Evolutionary conservation across 148 eudicot genomes (phyloP), one percentile per base, ranked within the genome.

Genomic region (Cornus kousa): DNA sequence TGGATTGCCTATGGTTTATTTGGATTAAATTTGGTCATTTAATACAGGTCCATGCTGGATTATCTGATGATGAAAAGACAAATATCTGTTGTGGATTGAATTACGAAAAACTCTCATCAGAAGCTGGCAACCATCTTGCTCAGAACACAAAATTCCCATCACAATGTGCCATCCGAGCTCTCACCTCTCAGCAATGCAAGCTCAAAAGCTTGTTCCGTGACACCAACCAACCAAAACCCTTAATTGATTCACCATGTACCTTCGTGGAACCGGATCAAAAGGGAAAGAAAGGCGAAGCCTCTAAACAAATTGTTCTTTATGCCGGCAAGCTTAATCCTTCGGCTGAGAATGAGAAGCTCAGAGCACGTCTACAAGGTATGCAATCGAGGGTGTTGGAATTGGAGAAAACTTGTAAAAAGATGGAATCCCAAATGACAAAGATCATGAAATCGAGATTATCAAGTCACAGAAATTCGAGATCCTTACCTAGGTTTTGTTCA

Each of bases 401-500:
- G 84, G 98, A 92, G 81, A 88, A 90, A 77, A 87, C 84, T 74
- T 94, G 98, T 67, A 77, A 73, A 81, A 89, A 88, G 79, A 92
- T 94, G 97, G 91, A 94, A 79, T 67, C 67, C 69, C 97, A 92
- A 73, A 91, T 92, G 92, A 74, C 87, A 20, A 94, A 90, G 77
- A 88, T 92, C 81, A 82, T 65, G 82, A 93, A 86, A 85, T 83
- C 91, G 68, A 90, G 82, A 86, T 66, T 86, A 74, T 72, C 93
- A 19, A 87, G 75, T 67, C 88, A 80, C 33, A 79, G 64, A 23
- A 81, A 77, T 73, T 64, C 86, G 64, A 87, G 72, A 83, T 84
- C 95, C 62, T 82, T 93, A 78, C 96, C 98, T 40, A 87, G 80
- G 82, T 70, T 92, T 0, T 90, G 97, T 80, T 92, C 91, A 78